Base-by-base conservation (phyloP, 2,329 filamentous ascomycete genomes). In the Ascosphaera aggregata region DNA sequence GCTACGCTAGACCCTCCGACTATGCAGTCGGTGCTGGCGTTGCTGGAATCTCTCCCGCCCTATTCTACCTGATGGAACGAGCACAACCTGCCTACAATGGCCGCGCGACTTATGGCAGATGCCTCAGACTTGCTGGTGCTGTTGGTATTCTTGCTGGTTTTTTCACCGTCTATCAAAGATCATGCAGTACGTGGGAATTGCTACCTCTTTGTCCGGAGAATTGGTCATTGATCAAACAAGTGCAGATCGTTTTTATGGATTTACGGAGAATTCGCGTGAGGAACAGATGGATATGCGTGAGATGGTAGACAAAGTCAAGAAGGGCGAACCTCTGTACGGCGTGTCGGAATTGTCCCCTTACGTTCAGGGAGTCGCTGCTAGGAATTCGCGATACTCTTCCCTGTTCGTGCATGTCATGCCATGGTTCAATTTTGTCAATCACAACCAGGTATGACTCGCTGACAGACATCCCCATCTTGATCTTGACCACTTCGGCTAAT, bases 381-480 rank as follows among this genome's bases (percentile, higher is more conserved):
- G 89, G 49, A 92, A 98, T 65, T 93, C 84, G 52, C 71, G 89
- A 54, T 95, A 93, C 66, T 76, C 80, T 30, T 78, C 79, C 32
- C 66, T 89, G 22, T 89, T 86, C 59, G 63, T 80, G 47, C 78
- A 84, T 54, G 72, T 86, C 40, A 63, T 98, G 41, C 85, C 86
- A 31, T 95, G 85, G 89, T 86, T 93, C 63, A 98, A 98, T 66
- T 79, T 98, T 62, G 86, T 93, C 53, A 95, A 98, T 62, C 89
- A 98, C 62, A 76, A 72, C 55, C 71, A 73, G 56, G 66, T 69
- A 51, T 48, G 59, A 49, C n/a, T 39, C 22, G 16, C 11, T 20
- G 13, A 7, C 22, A 27, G 11, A 27, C 22, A 11, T 7, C 7
- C 5, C 22, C 5, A 27, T 7, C 5, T 7, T 7, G 22, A 27